phyloP scores from a whole-genome alignment of 306 rosid species.

The Vigna unguiculata region DNA sequence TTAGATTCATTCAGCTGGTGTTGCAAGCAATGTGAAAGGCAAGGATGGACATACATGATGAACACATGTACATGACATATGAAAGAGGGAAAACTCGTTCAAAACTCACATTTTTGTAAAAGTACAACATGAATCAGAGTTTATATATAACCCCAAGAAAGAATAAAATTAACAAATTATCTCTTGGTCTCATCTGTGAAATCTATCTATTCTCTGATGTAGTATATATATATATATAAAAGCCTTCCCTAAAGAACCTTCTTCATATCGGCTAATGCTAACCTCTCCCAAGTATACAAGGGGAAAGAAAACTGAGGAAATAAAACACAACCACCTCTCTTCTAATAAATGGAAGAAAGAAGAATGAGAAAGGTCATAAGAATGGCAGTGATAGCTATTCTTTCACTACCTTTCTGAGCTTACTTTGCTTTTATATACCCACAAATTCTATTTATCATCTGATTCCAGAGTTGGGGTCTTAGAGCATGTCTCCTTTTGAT shows the following conservation, averaged over 20 bases:
- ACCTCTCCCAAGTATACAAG: constrained; percentile 5
- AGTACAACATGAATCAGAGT: constrained; percentile 10
- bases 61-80: not conserved
- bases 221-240: not conserved
- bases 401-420: constrained; percentile 41
- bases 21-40: not conserved
- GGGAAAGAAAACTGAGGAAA: not conserved
- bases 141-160: constrained; percentile 29
- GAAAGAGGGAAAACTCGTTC: not conserved
- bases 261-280: constrained; percentile 22
- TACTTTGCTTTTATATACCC: constrained; percentile 41
- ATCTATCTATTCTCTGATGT: constrained; percentile 39
- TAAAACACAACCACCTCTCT: constrained; percentile 36
- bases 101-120: not conserved
- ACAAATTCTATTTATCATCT: constrained; percentile 58
- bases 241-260: constrained; percentile 33
- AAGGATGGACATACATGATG: too few relatives aligned
- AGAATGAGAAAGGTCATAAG: constrained; percentile 24
- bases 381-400: constrained; percentile 31
- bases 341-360: constrained; percentile 12
- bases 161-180: constrained; percentile 29
- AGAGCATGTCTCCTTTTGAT: constrained; percentile 73
- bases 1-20: not conserved
- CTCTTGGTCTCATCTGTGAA: constrained; percentile 30
- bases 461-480: constrained; percentile 74